phyloP scores from a whole-genome alignment of 345 rosid species.

The Psidium guajava region DNA sequence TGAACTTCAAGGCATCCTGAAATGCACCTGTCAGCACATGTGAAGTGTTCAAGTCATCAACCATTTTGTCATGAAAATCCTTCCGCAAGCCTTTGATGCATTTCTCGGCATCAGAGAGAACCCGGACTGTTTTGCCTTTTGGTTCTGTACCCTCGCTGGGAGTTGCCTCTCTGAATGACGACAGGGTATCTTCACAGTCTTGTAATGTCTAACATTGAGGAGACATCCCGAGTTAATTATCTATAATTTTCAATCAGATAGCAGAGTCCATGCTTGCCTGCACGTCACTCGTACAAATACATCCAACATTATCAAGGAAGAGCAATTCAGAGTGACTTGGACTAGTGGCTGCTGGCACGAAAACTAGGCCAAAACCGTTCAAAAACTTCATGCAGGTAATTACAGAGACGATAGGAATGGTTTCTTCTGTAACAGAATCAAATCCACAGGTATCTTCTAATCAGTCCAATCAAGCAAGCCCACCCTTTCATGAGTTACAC shows the following conservation, averaged over 20 bases:
- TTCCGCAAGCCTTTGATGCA: conserved; percentile 35
- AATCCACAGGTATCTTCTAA: background rate
- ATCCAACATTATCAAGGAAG: background rate
- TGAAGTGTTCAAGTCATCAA: conserved; percentile 74
- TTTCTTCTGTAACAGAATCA: background rate
- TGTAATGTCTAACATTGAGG: conserved; percentile 47
- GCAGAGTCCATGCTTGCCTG: background rate
- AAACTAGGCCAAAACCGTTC: background rate
- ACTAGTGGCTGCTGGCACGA: background rate
- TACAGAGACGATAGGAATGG: background rate
- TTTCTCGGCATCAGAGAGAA: conserved; percentile 39
- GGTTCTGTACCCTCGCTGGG: conserved; percentile 16
- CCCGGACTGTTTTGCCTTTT: conserved; percentile 18
- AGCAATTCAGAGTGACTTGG: background rate
- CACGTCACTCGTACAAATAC: background rate
- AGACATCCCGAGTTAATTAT: background rate
- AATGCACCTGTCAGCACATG: conserved; percentile 74
- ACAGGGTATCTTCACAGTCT: conserved; percentile 60
- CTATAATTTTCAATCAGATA: background rate
- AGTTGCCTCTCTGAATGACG: conserved; percentile 29
- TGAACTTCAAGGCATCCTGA: conserved; percentile 67
- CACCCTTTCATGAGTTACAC: background rate
- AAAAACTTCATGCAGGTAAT: background rate
- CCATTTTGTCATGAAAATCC: conserved; percentile 65
- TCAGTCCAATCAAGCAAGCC: background rate